Percentiles rank a stretch among this genome's conserved stretches.
These are phyloP conservation scores for Trichosporon sp. DNA, from an alignment of 1,284 basidiomycete species.

Conservation along the genomic window DNA sequence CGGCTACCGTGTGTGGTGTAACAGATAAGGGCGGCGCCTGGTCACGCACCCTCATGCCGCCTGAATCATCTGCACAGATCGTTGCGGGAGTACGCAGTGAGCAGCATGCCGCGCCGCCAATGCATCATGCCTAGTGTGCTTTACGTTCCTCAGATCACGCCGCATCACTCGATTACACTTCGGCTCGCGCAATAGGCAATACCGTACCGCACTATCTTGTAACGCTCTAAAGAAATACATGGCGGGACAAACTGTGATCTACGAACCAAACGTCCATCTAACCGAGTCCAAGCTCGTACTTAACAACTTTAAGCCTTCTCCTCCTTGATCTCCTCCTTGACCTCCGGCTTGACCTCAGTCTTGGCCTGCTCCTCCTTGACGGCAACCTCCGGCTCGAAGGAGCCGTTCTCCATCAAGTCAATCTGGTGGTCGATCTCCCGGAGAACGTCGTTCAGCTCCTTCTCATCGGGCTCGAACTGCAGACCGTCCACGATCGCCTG, in stretches of 20 bases:
- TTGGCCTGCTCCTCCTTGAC: conserved; percentile 40
- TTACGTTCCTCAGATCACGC: conserved; percentile 9
- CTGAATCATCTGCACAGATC: conserved; percentile 12
- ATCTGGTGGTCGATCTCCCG: background rate
- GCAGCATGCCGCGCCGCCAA: background rate
- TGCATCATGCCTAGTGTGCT: background rate
- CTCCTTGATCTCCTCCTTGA: conserved; percentile 39
- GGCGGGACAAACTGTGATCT: background rate
- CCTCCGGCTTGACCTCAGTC: conserved; percentile 33
- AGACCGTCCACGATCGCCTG: conserved; percentile 81
- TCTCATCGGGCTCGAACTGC: conserved; percentile 84
- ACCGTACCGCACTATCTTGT: background rate
- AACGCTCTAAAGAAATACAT: conserved; percentile 16
- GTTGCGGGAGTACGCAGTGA: background rate
- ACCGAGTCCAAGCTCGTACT: background rate
- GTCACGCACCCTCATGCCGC: conserved; percentile 11
- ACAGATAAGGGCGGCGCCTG: conserved; percentile 16
- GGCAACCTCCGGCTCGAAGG: conserved; percentile 11
- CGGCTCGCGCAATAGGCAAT: background rate
- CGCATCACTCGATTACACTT: background rate
- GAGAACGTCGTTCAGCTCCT: conserved; percentile 58
- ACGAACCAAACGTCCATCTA: conserved; percentile 14
- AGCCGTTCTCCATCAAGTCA: background rate
- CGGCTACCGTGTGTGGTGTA: conserved; percentile 2
- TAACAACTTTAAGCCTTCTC: background rate